These are phyloP conservation scores for Paradendryphiella salina DNA, from an alignment of 2,329 filamentous ascomycete species.

Conservation along the genomic window DNA sequence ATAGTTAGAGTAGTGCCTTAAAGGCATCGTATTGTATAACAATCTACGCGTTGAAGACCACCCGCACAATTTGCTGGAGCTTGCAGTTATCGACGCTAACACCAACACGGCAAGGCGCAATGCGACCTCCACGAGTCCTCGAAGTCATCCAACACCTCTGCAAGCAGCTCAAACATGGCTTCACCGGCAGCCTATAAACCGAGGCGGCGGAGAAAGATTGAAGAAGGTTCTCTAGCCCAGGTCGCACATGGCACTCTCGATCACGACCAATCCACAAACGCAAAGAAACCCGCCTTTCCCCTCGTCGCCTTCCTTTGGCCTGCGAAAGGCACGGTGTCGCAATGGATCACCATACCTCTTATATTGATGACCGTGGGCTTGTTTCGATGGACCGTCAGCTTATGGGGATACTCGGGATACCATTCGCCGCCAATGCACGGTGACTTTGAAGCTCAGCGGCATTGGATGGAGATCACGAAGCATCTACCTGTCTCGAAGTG, in stretches of 20 bases:
- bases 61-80: not conserved
- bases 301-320: conserved; percentile 95
- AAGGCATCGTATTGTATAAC: not conserved
- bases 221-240: conserved; percentile 46
- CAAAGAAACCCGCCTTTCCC: conserved; percentile 73
- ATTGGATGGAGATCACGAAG: conserved; percentile 98
- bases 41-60: not conserved
- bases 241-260: conserved; percentile 51
- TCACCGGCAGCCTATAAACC: conserved; percentile 47
- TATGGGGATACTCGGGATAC: conserved; percentile 95
- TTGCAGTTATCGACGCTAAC: conserved; percentile 4
- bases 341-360: conserved; percentile 89
- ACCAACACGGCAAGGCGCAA: conserved; percentile 7
- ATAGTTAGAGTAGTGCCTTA: not conserved
- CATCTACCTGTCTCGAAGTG: conserved; percentile 89
- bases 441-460: conserved; percentile 95
- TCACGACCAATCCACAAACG: conserved; percentile 51
- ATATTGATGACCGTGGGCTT: conserved; percentile 88
- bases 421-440: conserved; percentile 86
- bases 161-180: conserved; percentile 32
- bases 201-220: conserved; percentile 50
- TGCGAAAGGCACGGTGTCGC: conserved; percentile 76
- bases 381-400: conserved; percentile 87
- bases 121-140: conserved; percentile 15
- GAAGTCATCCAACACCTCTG: conserved; percentile 1